These are phyloP conservation scores for Nicotiana benthamiana DNA, from an alignment of 257 asterid genomes.

Conservation along the genomic window DNA sequence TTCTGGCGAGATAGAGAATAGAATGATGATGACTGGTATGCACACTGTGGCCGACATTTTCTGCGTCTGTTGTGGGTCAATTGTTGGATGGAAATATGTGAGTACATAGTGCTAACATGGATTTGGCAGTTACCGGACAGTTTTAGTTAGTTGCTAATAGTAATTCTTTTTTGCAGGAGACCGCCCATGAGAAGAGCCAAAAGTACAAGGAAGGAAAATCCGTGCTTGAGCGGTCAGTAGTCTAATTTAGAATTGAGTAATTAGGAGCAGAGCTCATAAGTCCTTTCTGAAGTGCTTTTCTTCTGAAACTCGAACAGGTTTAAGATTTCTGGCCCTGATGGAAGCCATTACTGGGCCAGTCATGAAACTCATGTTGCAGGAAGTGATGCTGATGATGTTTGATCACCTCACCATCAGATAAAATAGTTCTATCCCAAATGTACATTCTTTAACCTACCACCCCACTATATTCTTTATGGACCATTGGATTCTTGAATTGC, in stretches of 20 bases:
- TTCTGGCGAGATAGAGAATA: conserved; percentile 53
- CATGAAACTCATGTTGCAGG: conserved; percentile 53
- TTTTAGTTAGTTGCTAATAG: not conserved
- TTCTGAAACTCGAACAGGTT: conserved; percentile 10
- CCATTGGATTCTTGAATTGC: conserved; percentile 3
- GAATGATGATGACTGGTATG: conserved; percentile 69
- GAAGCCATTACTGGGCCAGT: conserved; percentile 35
- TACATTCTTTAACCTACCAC: conserved; percentile 27
- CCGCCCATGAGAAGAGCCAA: conserved; percentile 16
- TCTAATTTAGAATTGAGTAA: not conserved
- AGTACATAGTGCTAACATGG: conserved; percentile 14
- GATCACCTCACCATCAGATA: conserved; percentile 8
- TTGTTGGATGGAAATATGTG: conserved; percentile 82
- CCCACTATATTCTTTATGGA: not conserved
- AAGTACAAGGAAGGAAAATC: conserved; percentile 26
- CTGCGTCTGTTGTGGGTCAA: conserved; percentile 64
- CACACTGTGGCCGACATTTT: conserved; percentile 61
- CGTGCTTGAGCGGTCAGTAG: conserved; percentile 20
- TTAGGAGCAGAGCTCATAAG: not conserved
- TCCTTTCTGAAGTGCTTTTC: not conserved
- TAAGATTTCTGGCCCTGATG: conserved; percentile 18
- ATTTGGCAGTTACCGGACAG: not conserved
- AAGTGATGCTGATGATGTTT: conserved; percentile 55
- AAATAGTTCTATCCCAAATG: conserved; percentile 24
- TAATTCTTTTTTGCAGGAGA: conserved; percentile 38